Base-by-base conservation (phyloP, 768 basidiomycete species). In the Boletus insuetus region DNA sequence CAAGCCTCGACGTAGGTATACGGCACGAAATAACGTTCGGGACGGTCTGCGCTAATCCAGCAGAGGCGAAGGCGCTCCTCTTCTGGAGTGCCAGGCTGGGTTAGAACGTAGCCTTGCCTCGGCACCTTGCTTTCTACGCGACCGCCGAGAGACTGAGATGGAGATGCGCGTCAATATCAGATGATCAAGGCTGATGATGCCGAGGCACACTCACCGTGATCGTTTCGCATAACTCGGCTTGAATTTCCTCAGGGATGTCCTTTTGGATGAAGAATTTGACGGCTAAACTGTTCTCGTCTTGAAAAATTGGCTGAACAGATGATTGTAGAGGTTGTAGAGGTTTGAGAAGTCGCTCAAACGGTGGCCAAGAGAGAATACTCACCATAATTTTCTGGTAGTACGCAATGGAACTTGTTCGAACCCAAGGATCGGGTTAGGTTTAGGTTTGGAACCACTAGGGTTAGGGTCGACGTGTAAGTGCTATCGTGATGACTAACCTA, bases 251-350 rank as follows among this genome's bases (percentile, higher is more conserved):
- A 4, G 82, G 71, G 10, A 92, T 75, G 68, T 91, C 89, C 64
- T 88, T 89, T 65, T 91, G 89, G 19, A 92, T 81, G 68, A 91
- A 92, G 66, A 92, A 92, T 65, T 91, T 92, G 77, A 89, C 72
- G 3, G 87, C 80, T 49, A 87, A 69, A 38, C 84, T 84, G 63
- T 79, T 82, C 58, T 62, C 68, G 61, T 88, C 88, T 67, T 89
- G 86, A 53, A 91, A 91, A 55, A 90, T 83, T 45, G 84, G 82
- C 86, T 89, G 56, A 31, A 2, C 6, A n/a, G 37, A 35, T 38
- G 12, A 34, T 52, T 24, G 46, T 53, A 54, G 51, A 62, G 46
- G 37, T 35, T 41, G 24, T 24, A 24, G 24, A 24, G 6, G 6
- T 24, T 39, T 50, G 11, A 24, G 31, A 46, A 46, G 34, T 22